A percentile compares a stretch with the other conserved stretches of the same genome.
phyloP scores from a whole-genome alignment of 2,329 filamentous ascomycete genomes.

The Diaporthe eres region DNA sequence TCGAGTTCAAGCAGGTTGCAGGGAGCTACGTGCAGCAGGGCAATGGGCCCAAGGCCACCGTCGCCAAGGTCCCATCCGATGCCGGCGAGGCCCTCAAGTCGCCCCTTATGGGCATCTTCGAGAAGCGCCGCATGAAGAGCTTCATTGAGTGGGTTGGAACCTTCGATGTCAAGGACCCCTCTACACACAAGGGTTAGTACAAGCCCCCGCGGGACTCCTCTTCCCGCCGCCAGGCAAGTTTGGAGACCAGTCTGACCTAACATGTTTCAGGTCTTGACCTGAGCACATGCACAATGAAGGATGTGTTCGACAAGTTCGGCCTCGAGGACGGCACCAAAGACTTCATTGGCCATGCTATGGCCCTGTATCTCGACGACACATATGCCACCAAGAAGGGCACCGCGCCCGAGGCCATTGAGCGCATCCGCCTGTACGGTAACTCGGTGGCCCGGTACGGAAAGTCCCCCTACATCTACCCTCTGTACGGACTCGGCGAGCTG shows the following conservation, averaged over 20 bases:
- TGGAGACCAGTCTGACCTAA: neutral
- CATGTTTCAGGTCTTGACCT: conserved; percentile 79
- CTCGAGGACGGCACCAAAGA: conserved; percentile 91
- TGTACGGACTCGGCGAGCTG: conserved; percentile 96
- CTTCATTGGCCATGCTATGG: conserved; percentile 99
- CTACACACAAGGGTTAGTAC: conserved; percentile 88
- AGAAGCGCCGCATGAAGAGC: conserved; percentile 96
- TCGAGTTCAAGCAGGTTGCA: conserved; percentile 94
- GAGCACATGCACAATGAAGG: conserved; percentile 87
- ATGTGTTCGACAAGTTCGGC: conserved; percentile 98
- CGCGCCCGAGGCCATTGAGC: conserved; percentile 88
- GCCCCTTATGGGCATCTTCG: conserved; percentile 95
- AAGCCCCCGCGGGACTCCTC: neutral
- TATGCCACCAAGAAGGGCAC: conserved; percentile 82
- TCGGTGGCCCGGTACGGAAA: conserved; percentile 98
- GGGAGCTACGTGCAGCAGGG: conserved; percentile 98
- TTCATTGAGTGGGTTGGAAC: conserved; percentile 96
- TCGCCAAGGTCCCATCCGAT: conserved; percentile 97
- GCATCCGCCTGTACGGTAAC: conserved; percentile 96
- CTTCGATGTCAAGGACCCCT: conserved; percentile 85
- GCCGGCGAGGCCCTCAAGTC: conserved; percentile 91
- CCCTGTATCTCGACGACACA: conserved; percentile 90
- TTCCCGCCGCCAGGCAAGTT: neutral
- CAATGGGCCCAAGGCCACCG: conserved; percentile 83
- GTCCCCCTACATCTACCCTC: conserved; percentile 98